Conservation (phyloP, 2,329 filamentous ascomycete species). For the Trichophyton verrucosum region DNA sequence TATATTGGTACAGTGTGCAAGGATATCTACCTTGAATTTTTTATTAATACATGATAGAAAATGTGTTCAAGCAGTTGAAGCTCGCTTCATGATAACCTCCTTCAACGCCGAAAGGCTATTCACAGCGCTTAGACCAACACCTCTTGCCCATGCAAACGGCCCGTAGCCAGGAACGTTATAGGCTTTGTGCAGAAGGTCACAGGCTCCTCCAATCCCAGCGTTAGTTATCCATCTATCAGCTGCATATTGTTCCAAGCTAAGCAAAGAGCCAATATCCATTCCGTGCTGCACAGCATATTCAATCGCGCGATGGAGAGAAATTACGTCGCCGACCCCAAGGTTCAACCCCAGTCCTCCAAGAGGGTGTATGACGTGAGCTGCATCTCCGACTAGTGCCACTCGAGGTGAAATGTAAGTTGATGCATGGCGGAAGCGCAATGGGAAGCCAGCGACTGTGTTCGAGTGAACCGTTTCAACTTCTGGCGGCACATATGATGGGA, state of each 20-base stretch:
- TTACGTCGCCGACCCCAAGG: slow-evolving; percentile 79
- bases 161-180: slow-evolving; percentile 65
- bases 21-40: not conserved
- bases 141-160: slow-evolving; percentile 67
- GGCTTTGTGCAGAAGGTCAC: slow-evolving; percentile 81
- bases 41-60: not conserved
- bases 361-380: slow-evolving; percentile 88
- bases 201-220: slow-evolving; percentile 63
- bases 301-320: slow-evolving; percentile 62
- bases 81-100: slow-evolving; percentile 67
- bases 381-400: slow-evolving; percentile 85
- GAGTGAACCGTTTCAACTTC: slow-evolving; percentile 59
- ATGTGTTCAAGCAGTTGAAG: slow-evolving; percentile 11
- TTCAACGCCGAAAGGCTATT: slow-evolving; percentile 66
- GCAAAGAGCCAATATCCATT: slow-evolving; percentile 68
- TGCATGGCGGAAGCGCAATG: slow-evolving; percentile 82
- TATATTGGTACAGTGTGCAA: not conserved
- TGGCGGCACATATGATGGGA: slow-evolving; percentile 50
- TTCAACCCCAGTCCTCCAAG: slow-evolving; percentile 92
- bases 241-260: slow-evolving; percentile 72
- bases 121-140: slow-evolving; percentile 62
- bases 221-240: slow-evolving; percentile 72
- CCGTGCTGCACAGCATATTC: slow-evolving; percentile 67
- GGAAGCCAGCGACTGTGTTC: slow-evolving; percentile 75
- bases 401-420: slow-evolving; percentile 83